Conservation (phyloP, 2,329 filamentous ascomycete species). For the Scopulariopsis brevicaulis region DNA sequence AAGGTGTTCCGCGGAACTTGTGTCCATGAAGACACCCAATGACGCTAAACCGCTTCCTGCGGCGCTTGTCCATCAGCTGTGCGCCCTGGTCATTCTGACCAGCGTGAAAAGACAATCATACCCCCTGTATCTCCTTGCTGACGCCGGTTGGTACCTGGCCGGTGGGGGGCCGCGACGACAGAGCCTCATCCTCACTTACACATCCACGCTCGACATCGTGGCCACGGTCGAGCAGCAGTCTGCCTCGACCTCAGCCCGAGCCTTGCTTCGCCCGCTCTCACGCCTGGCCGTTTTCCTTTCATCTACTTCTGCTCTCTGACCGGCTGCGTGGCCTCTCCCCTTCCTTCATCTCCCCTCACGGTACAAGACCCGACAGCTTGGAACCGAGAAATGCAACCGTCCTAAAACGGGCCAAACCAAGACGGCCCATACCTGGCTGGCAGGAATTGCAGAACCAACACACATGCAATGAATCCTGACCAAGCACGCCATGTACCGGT, state of each 20-base stretch:
- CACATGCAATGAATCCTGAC: not conserved
- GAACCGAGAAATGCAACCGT: slow-evolving; percentile 4
- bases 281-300: not conserved
- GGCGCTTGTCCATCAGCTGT: not conserved
- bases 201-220: not conserved
- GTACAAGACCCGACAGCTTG: slow-evolving; percentile 3
- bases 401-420: slow-evolving; percentile 4
- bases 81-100: not conserved
- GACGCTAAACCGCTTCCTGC: not conserved
- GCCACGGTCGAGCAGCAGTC: not conserved
- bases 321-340: not conserved
- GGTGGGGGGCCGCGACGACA: not conserved
- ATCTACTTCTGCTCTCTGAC: not conserved
- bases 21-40: not conserved
- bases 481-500: slow-evolving; percentile 1
- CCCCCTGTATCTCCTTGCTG: not conserved
- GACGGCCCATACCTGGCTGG: not conserved
- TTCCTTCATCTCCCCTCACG: not conserved
- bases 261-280: not conserved
- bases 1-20: not conserved
- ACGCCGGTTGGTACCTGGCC: not conserved
- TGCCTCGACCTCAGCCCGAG: not conserved
- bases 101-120: not conserved
- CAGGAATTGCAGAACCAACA: slow-evolving; percentile 4
- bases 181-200: not conserved